Base-by-base conservation (phyloP, 345 rosid species). In the Lumnitzera littorea region DNA sequence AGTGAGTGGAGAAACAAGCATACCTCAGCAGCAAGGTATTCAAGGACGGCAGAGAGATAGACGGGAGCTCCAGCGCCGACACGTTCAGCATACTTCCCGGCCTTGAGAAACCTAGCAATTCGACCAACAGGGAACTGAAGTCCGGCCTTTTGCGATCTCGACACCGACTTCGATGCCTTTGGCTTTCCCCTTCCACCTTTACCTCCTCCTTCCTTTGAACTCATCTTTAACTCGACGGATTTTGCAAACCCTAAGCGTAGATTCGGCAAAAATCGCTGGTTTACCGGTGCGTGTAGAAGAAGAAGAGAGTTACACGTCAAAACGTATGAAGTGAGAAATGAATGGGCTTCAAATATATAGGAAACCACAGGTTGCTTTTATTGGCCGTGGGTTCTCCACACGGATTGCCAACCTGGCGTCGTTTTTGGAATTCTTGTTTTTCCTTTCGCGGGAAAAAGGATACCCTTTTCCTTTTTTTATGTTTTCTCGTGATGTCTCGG, bases 41-140 rank as follows among this genome's bases (percentile, higher is more conserved):
- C 95, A 4, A 87, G 88, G 15, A 87, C 89, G 15, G 95, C 91
- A 13, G 95, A 77, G 68, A 87, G 91, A 27, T 87, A 87, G 25
- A 87, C 95, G 14, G 91, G 91, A 48, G 95, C 91, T 1, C 91
- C 89, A 6, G 91, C 91, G 20, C 20, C 20, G 20, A 20, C 20
- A 20, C 20, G 20, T 20, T 20, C 20, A 20, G 20, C 20, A 20
- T 87, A 84, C 63, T 84, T 87, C 48, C 95, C 95, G 1, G 89
- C 85, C 67, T 87, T 87, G 51, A 87, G 72, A 62, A 87, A 87
- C 67, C 89, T 74, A 0, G 91, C 95, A 62, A 87, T 84, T 48
- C 95, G 79, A 0, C 95, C 95, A 0, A 87, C 91, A 0, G 95
- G 95, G 14, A 87, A 87, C 77, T 87, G 95, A n/a, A 87, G 69